Evolutionary conservation across 2,329 filamentous ascomycete species (phyloP).

Genomic region (Alternaria burnsii): DNA sequence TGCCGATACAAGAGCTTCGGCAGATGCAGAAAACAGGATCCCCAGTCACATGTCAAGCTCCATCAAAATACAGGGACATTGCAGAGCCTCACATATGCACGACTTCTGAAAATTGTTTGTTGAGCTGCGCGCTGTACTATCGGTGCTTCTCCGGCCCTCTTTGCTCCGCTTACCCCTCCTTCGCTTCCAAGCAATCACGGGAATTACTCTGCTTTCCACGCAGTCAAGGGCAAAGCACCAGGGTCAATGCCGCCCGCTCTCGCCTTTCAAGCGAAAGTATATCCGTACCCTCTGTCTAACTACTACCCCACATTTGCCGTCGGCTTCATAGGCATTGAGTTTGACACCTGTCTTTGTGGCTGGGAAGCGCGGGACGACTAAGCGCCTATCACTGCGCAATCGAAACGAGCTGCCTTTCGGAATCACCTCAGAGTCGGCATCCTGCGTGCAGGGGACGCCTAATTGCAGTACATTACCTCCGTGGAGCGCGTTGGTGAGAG

Average conservation of each 20-base stretch:
- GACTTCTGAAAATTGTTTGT: slow-evolving; percentile 17
- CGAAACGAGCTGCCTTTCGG: slow-evolving; percentile 6
- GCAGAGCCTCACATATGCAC: slow-evolving; percentile 19
- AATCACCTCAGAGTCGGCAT: slow-evolving; percentile 8
- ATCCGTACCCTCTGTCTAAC: neutral
- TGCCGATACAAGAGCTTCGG: slow-evolving; percentile 18
- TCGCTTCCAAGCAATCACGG: slow-evolving; percentile 14
- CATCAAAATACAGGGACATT: slow-evolving; percentile 5
- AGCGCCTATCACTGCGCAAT: slow-evolving; percentile 13
- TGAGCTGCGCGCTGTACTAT: slow-evolving; percentile 19
- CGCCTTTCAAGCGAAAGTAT: slow-evolving; percentile 8
- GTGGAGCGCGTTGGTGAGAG: slow-evolving; percentile 9
- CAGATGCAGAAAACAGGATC: slow-evolving; percentile 7
- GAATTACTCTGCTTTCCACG: slow-evolving; percentile 12
- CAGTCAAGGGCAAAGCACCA: slow-evolving; percentile 12
- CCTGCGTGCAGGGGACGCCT: slow-evolving; percentile 13
- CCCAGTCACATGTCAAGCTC: slow-evolving; percentile 13
- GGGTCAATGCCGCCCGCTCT: slow-evolving; percentile 5
- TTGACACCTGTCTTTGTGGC: slow-evolving; percentile 20
- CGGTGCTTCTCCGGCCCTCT: slow-evolving; percentile 19
- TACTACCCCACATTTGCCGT: slow-evolving; percentile 17
- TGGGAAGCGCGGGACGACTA: slow-evolving; percentile 14
- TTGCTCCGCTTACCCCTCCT: slow-evolving; percentile 21
- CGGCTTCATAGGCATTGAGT: slow-evolving; percentile 10
- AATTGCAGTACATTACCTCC: slow-evolving; percentile 1